Percentiles rank a stretch among this genome's conserved stretches.
Conservation (phyloP, 163 green algal species). For the Chlorella variabilis region DNA sequence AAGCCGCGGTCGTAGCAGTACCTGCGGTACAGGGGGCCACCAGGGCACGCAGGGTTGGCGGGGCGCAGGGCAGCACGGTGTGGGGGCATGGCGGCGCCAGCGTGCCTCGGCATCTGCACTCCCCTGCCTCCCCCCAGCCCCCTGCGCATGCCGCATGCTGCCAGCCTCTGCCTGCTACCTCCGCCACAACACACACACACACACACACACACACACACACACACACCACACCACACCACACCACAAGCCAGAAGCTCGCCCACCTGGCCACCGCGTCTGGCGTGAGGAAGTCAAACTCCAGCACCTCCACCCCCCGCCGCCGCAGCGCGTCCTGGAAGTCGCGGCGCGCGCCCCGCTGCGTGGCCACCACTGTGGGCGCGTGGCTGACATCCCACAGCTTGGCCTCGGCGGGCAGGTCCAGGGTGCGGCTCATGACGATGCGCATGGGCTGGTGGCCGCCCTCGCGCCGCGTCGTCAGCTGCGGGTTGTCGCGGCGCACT, state of each 20-base stretch:
- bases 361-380: conserved; percentile 98
- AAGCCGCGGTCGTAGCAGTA: conserved; percentile 88
- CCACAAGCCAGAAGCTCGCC: not conserved
- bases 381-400: conserved; percentile 90
- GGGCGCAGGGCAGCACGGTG: no score
- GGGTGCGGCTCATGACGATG: conserved; percentile 92
- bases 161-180: not conserved
- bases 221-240: no score
- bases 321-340: conserved; percentile 78
- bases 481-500: conserved; percentile 93
- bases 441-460: conserved; percentile 86
- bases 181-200: no score
- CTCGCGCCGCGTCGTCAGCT: conserved; percentile 91
- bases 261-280: conserved; percentile 85
- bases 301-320: conserved; percentile 83
- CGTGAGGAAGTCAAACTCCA: conserved; percentile 98
- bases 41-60: no score
- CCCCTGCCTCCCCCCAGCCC: no score
- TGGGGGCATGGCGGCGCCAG: not conserved
- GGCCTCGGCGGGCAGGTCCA: conserved; percentile 92
- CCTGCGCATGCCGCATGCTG: no score
- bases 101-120: not conserved
- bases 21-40: not conserved
- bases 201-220: no score
- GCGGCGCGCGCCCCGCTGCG: conserved; percentile 81